Base-by-base conservation (phyloP, 1,284 basidiomycete species). In the Meira nashicola region DNA sequence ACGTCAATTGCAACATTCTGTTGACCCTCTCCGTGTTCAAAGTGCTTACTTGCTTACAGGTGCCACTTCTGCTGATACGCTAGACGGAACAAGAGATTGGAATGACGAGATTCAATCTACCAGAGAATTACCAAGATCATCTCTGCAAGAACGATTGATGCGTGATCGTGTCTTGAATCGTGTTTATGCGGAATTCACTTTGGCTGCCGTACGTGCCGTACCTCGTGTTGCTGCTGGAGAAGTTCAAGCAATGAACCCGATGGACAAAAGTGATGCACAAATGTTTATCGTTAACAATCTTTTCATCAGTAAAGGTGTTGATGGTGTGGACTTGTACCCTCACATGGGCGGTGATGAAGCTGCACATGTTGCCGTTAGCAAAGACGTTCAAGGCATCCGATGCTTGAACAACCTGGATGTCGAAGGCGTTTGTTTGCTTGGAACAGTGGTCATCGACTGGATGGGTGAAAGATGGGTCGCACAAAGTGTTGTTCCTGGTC, bases 261-360 rank as follows among this genome's bases (percentile, higher is more conserved):
- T 82, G 72, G 84, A 85, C 70, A 78, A 81, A 19, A 58, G 80
- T 10, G 77, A 80, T 51, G 80, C 82, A 19, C 82, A 83, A 76
- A 84, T 84, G 79, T 84, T 80, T 76, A 79, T 84, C 28, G 77
- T 81, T 66, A 82, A 82, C 77, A 84, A 84, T 78, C 82, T 85
- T 68, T 83, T 85, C 65, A 81, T 83, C 73, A 83, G 83, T 61
- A 82, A 82, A 63, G 83, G 83, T 14, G 80, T 82, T 64, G 83
- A 85, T 72, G 81, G 81, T 33, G 81, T 83, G 65, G 81, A 82
- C 59, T 79, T 82, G 17, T 84, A 83, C 71, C 74, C 80, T 3
- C 82, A 83, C 68, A 71, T 83, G 49, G 84, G 84, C 39, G 83
- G 83, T n/a, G 81, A 83, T 66, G 83, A 81, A 48, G 83, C 84